Base-by-base conservation (phyloP, 176 grass and related monocot species). In the Calamus simplicifolius region DNA sequence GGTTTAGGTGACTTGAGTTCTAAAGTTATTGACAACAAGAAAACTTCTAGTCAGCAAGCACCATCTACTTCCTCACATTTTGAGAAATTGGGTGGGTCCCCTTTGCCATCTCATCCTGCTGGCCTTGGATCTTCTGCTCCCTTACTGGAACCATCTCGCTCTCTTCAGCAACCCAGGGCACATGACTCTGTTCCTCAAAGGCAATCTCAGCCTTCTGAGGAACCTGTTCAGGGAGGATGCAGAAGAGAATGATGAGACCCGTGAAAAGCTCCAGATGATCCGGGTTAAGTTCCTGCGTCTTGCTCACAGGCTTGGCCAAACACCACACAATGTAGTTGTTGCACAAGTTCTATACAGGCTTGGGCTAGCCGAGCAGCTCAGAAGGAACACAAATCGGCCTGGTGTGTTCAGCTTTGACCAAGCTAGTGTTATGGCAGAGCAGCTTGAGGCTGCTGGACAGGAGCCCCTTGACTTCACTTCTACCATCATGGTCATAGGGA, bases 301-400 rank as follows among this genome's bases (percentile, higher is more conserved):
- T 55, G 92, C 85, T 63, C 63, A 73, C 48, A 83, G 92, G 58
- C 82, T 97, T 63, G 92, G 92, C 27, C 87, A 97, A 69, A 88
- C 92, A 1, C 69, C 81, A 67, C 84, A 91, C 60, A 91, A 97
- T 69, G 86, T 84, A 69, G 87, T 97, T 29, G 92, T 97, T 74
- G 89, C 92, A 19, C 92, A 97, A 72, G 92, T 97, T 75, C 71
- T 97, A 18, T 97, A 97, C 54, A 77, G 92, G 30, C 80, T 97
- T 62, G 92, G 92, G 23, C 71, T 97, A 68, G 92, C 92, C 57
- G 92, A 97, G 65, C 92, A 97, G 73, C 81, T 97, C 50, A 76
- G 79, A 49, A 79, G 87, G 85, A 97, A 69, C 50, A 67, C 81
- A 23, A 73, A 64, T 60, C 48, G 79, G 56, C 73, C 68, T 56